Base-by-base conservation (phyloP, 805 yeast species). In the Alloascoidea hylecoeti region DNA sequence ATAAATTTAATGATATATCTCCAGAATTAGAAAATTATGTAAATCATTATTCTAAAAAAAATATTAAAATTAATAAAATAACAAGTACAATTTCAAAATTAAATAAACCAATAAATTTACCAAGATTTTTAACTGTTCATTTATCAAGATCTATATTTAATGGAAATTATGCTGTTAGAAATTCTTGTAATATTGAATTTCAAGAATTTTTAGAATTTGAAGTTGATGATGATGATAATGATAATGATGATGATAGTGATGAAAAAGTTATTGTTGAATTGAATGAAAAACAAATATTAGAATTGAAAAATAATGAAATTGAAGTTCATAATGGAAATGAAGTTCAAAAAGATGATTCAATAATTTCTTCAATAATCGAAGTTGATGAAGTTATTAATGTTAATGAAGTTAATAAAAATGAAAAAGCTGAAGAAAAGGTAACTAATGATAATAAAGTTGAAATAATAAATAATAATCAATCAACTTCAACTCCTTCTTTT, bases 111-210 rank as follows among this genome's bases (percentile, higher is more conserved):
- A 63, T 72, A 9, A 66, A 68, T 39, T 70, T 83, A 3, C 96
- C 98, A 0, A 65, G 70, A 39, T 59, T 83, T 4, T 63, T 92
- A 37, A 71, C 82, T 0, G 58, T 89, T n/a, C 97, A 89, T 53
- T 57, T 92, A 33, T 84, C 95, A 5, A 65, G 97, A 48, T 88
- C 96, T 0, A 68, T 80, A 33, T 86, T 70, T 51, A 67, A 72
- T 36, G 84, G 81, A 5, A 72, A 72, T 33, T 71, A 68, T 14
- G 71, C 81, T 2, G 66, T 77, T 5, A 70, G 95, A 47, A 88
- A 84, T 56, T 61, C 82, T 5, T 83, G 95, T 54, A 63, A 73
- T 38, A 85, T 85, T 3, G 53, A 61, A 5, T 79, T 81, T 48
- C 74, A 70, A 6, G 88, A 79, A 46, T 50, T 49, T 14, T 47